Evolutionary conservation across 148 eudicot genomes (phyloP), one percentile per base, ranked within the genome.

Genomic region (Nepenthes mirabilis): DNA sequence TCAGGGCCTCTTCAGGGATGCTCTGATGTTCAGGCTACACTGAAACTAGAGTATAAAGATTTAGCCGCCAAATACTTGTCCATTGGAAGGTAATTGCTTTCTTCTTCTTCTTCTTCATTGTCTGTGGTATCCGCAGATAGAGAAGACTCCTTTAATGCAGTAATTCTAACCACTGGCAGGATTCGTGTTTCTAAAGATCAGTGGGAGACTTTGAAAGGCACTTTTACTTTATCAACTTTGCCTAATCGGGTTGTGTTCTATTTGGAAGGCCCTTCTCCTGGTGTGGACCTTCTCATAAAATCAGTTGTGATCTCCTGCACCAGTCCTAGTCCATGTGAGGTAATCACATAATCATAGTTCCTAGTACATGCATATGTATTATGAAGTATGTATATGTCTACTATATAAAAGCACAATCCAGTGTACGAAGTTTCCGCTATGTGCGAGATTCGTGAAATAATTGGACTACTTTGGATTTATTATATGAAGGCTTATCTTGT

Each of bases 241-340:
- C 90, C 94, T 8, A 56, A 70, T 6, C 67, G 82, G 11, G 82
- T 70, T 65, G 73, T 83, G 56, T 75, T 91, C 58, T 91, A 83
- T 62, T 55, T 91, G 61, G 97, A 87, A 76, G 95, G 97, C 13
- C 95, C 97, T 43, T 65, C 85, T 59, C 76, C 97, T 68, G 90
- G 94, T 23, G 65, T 83, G 2, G 83, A 91, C 67, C 34, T 88
- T 56, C 86, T 88, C 69, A 72, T 91, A 57, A 70, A 74, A 58
- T 85, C 96, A 57, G 90, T 83, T 4, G 61, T 55, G 14, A 64
- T 91, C 12, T 76, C 81, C 50, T 75, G 83, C 66, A 54, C 69
- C 34, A 59, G n/a, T 68, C 64, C 61, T 10, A 66, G 36, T 57
- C 65, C 66, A 23, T 48, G 35, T 74, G 51, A 63, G 36, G 78